Percentiles rank a stretch among this genome's conserved stretches.
Conservation (phyloP, 2,329 filamentous ascomycete species). For the Epichloe aotearoae region DNA sequence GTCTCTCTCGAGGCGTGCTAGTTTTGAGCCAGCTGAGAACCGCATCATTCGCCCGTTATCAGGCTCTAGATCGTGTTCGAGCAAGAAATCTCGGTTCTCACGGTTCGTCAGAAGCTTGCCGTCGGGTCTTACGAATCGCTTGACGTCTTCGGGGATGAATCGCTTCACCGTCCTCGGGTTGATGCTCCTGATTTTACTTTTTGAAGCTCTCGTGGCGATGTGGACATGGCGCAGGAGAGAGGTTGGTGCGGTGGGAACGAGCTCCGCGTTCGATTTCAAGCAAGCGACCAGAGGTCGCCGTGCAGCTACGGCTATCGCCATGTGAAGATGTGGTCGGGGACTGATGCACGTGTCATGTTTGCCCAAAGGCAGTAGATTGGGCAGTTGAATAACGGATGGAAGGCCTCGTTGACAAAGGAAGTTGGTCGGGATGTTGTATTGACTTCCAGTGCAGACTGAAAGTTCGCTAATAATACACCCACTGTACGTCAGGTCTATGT, state of each 20-base stretch:
- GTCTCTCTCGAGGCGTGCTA: conserved; percentile 6
- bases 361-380: background rate
- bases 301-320: conserved; percentile 13
- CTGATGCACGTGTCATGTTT: conserved; percentile 8
- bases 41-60: conserved; percentile 12
- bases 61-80: conserved; percentile 11
- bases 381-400: background rate
- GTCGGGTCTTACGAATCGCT: conserved; percentile 9
- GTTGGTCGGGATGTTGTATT: too few relatives aligned
- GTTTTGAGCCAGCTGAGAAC: conserved; percentile 2
- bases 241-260: background rate
- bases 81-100: conserved; percentile 16
- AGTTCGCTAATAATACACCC: too few relatives aligned
- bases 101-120: conserved; percentile 18
- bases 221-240: background rate
- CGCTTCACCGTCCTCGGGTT: conserved; percentile 4
- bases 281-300: conserved; percentile 2
- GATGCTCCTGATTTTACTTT: background rate
- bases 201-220: background rate
- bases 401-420: background rate
- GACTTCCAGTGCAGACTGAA: too few relatives aligned
- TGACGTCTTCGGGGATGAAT: conserved; percentile 11
- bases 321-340: conserved; percentile 8
- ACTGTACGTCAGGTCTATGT: too few relatives aligned
- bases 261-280: background rate